These are phyloP conservation scores for Rhizopogon roseolus DNA, from an alignment of 768 basidiomycete genomes.

Conservation along the genomic window DNA sequence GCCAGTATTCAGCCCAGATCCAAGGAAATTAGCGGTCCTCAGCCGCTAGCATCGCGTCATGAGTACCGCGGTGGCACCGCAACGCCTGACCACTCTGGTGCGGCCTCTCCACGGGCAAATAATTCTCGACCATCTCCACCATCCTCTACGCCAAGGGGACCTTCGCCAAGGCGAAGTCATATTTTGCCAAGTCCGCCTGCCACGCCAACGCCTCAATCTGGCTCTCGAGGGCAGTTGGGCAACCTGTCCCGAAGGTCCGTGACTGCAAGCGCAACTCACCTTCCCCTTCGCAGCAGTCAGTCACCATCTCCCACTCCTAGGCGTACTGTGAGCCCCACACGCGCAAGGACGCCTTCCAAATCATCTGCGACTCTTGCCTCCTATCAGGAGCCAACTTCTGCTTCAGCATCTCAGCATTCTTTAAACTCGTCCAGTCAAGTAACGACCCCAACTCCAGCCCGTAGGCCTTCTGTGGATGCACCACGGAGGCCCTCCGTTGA, in stretches of 20 bases:
- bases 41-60: slow-evolving; percentile 30
- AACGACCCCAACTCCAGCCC: slow-evolving; percentile 23
- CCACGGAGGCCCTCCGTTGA: slow-evolving; percentile 24
- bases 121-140: slow-evolving; percentile 29
- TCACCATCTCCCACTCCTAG: slow-evolving; percentile 35
- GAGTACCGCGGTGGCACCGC: slow-evolving; percentile 18
- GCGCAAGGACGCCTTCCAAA: slow-evolving; percentile 35
- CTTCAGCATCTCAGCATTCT: slow-evolving; percentile 50
- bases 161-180: slow-evolving; percentile 28
- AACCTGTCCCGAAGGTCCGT: slow-evolving; percentile 31
- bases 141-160: slow-evolving; percentile 22
- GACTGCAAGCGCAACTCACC: slow-evolving; percentile 36
- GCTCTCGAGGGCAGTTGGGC: slow-evolving; percentile 30
- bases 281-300: slow-evolving; percentile 31
- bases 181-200: slow-evolving; percentile 41
- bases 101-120: slow-evolving; percentile 27
- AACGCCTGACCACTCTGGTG: slow-evolving; percentile 19
- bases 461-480: slow-evolving; percentile 21
- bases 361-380: slow-evolving; percentile 37
- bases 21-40: slow-evolving; percentile 38
- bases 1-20: slow-evolving; percentile 29
- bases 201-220: slow-evolving; percentile 42
- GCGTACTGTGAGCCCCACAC: slow-evolving; percentile 37
- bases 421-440: slow-evolving; percentile 22
- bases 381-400: slow-evolving; percentile 38